phyloP scores from a whole-genome alignment of 1,139 yeast species.

The Saccharomycopsis hybrid region DNA sequence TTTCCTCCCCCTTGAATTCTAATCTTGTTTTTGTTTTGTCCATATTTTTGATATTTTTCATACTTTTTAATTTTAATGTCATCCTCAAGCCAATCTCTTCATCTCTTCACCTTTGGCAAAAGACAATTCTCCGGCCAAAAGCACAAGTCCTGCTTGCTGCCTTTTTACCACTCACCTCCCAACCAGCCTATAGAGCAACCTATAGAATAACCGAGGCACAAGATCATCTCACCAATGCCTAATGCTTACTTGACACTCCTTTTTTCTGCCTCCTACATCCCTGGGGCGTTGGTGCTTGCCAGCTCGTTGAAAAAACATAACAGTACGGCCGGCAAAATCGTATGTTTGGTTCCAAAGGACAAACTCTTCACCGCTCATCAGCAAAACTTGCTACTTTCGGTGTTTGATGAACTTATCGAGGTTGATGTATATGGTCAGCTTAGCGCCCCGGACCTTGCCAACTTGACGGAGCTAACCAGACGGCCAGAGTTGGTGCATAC shows the following conservation, averaged over 20 bases:
- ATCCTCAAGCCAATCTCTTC: no score
- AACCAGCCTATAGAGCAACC: no score
- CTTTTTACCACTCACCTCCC: no score
- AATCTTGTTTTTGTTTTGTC: no score
- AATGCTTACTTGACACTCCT: conserved; percentile 63
- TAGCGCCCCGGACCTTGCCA: conserved; percentile 24
- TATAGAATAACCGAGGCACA: no score
- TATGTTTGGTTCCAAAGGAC: conserved; percentile 15
- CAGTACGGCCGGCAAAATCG: conserved; percentile 8
- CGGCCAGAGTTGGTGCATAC: conserved; percentile 74
- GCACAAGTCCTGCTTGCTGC: no score
- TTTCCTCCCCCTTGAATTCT: no score
- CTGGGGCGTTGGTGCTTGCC: conserved; percentile 46
- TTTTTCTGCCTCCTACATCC: conserved; percentile 58
- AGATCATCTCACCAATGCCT: no score
- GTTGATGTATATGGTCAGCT: conserved; percentile 26
- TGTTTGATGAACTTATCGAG: conserved; percentile 30
- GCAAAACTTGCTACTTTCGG: conserved; percentile 21
- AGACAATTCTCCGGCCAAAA: no score
- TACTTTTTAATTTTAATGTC: no score
- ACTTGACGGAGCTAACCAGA: conserved; percentile 34
- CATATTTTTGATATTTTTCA: no score
- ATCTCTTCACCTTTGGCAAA: no score
- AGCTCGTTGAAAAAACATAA: conserved; percentile 14
- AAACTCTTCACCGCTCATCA: conserved; percentile 7